A percentile compares a stretch with the other conserved stretches of the same genome.
These are phyloP conservation scores for Lyophyllum atratum DNA, from an alignment of 768 basidiomycete species.

Conservation along the genomic window DNA sequence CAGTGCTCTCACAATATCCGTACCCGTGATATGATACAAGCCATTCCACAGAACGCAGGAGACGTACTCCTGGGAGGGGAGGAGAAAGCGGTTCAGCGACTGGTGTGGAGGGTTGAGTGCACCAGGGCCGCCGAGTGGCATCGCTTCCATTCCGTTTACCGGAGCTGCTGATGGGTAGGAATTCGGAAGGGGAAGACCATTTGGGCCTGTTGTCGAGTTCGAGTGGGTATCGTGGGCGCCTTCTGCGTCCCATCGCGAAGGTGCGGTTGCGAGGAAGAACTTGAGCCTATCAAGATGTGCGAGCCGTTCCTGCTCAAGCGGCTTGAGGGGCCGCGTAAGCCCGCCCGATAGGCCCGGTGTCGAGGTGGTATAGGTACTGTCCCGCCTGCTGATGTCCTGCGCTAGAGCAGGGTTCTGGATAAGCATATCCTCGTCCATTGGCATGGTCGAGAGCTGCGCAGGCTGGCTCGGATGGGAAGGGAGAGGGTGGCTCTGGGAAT, in stretches of 20 bases:
- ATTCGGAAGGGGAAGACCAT: constrained; percentile 10
- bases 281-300: constrained; percentile 83
- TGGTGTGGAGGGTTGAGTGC: constrained; percentile 65
- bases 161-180: not conserved
- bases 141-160: constrained; percentile 5
- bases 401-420: not conserved
- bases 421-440: constrained; percentile 10
- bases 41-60: constrained; percentile 93
- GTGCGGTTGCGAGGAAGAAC: constrained; percentile 87
- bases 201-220: constrained; percentile 25
- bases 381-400: constrained; percentile 8
- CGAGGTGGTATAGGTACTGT: constrained; percentile 17
- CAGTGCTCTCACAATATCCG: constrained; percentile 93
- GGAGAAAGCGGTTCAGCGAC: constrained; percentile 80
- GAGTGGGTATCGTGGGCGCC: constrained; percentile 26
- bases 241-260: constrained; percentile 63
- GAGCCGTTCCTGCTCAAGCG: constrained; percentile 68
- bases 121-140: constrained; percentile 32
- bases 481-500: constrained; percentile 27
- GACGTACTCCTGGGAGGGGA: constrained; percentile 87
- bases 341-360: constrained; percentile 39
- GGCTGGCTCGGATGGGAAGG: constrained; percentile 13
- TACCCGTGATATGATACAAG: constrained; percentile 92
- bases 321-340: constrained; percentile 59
- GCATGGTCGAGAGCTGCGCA: constrained; percentile 4